phyloP scores from a whole-genome alignment of 2,329 filamentous ascomycete genomes.

The Colletotrichum echinochloae region DNA sequence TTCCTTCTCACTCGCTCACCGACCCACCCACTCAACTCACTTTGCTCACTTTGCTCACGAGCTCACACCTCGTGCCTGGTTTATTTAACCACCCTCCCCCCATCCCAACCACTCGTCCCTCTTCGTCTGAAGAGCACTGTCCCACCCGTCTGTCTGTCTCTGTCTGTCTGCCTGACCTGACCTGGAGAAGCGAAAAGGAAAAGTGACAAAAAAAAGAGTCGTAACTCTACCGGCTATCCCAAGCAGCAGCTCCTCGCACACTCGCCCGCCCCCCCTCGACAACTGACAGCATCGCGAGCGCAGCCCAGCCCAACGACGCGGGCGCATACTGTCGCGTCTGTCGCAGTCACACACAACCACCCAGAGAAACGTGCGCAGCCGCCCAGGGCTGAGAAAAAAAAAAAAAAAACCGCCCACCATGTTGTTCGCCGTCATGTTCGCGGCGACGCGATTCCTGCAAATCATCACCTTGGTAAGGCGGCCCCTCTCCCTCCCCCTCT shows the following conservation, averaged over 20 bases:
- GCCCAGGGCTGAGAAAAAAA: constrained; percentile 5
- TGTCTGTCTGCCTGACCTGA: neutral
- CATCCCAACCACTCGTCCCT: constrained; percentile 29
- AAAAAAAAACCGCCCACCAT: constrained; percentile 57
- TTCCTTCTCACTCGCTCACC: neutral
- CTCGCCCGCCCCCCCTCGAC: too few relatives aligned
- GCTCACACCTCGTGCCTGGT: constrained; percentile 5
- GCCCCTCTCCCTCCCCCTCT: neutral
- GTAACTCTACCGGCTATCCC: neutral
- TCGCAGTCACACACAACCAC: neutral
- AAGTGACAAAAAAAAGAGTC: neutral
- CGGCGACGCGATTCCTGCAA: constrained; percentile 71
- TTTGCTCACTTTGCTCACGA: constrained; percentile 1
- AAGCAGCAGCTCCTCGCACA: neutral
- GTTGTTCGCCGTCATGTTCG: constrained; percentile 73
- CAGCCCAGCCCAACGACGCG: neutral
- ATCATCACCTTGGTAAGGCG: constrained; percentile 71
- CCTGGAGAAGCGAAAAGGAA: neutral
- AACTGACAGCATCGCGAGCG: constrained; percentile 27
- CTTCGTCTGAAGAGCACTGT: constrained; percentile 19
- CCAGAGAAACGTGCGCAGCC: neutral
- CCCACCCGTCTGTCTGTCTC: neutral
- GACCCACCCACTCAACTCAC: constrained; percentile 4
- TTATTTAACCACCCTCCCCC: constrained; percentile 33
- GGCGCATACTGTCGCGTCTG: constrained; percentile 11